These are phyloP conservation scores for Rosa chinensis DNA, from an alignment of 306 rosid genomes.

Conservation along the genomic window DNA sequence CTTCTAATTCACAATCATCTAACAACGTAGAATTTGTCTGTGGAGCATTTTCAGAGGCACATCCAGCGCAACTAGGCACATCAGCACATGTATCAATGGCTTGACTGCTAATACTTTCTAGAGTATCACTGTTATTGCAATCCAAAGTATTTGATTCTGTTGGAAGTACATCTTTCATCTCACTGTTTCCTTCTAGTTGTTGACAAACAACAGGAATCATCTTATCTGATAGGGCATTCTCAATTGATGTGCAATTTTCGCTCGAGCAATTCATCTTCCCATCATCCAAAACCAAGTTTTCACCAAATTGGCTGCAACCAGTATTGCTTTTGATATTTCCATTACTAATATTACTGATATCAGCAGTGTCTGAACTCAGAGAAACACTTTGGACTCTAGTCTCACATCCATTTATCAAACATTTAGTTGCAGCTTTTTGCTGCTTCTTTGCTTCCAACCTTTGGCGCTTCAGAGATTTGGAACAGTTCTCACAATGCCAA, in stretches of 20 bases:
- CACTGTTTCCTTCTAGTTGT: slow-evolving; percentile 31
- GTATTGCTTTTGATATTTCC: slow-evolving; percentile 32
- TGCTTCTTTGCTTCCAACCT: slow-evolving; percentile 42
- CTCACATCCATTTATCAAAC: slow-evolving; percentile 38
- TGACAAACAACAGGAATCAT: slow-evolving; percentile 27
- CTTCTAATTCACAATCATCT: slow-evolving; percentile 32
- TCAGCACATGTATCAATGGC: slow-evolving; percentile 38
- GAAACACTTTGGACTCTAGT: slow-evolving; percentile 36
- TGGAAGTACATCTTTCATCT: slow-evolving; percentile 26
- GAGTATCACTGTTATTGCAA: slow-evolving; percentile 33
- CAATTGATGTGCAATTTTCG: slow-evolving; percentile 30
- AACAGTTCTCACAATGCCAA: slow-evolving; percentile 93
- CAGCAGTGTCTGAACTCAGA: slow-evolving; percentile 30
- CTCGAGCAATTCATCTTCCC: slow-evolving; percentile 20
- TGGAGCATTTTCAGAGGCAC: slow-evolving; percentile 20
- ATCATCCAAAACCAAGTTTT: slow-evolving; percentile 32
- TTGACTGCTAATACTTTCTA: slow-evolving; percentile 41
- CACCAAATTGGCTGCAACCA: slow-evolving; percentile 21
- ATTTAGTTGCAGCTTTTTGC: slow-evolving; percentile 31
- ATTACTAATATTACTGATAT: slow-evolving; percentile 36
- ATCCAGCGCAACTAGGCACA: slow-evolving; percentile 21
- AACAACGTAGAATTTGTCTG: slow-evolving; percentile 27
- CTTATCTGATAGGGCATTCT: slow-evolving; percentile 45
- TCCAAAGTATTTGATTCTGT: slow-evolving; percentile 41
- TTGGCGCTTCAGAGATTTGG: slow-evolving; percentile 48